Conservation (phyloP, 2,329 filamentous ascomycete species). For the Ascochyta viciae-villosae region DNA sequence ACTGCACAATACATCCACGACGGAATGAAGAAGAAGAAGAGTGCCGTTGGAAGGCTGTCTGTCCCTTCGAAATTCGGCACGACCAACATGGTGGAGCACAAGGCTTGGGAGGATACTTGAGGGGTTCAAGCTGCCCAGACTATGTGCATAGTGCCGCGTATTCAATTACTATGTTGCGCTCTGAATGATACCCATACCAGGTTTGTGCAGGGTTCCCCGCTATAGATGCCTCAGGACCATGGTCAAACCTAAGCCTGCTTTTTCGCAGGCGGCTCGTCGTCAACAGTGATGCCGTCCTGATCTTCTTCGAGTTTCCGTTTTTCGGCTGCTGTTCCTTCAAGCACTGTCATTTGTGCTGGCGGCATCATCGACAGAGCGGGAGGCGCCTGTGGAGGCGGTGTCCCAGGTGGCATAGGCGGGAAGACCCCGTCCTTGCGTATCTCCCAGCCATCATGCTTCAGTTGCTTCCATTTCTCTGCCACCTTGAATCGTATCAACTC, state of each 20-base stretch:
- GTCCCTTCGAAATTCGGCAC: not conserved
- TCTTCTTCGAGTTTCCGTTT: conserved; percentile 36
- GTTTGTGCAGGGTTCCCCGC: not conserved
- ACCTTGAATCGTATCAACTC: conserved; percentile 80
- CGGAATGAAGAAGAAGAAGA: not conserved
- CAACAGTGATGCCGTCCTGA: conserved; percentile 6
- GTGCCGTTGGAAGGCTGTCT: not conserved
- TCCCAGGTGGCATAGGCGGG: conserved; percentile 37
- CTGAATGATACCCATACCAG: not conserved
- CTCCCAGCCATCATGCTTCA: conserved; percentile 73
- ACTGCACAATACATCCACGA: not conserved
- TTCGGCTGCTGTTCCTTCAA: conserved; percentile 18
- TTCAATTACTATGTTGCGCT: not conserved
- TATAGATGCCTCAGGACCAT: not conserved
- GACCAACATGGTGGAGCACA: not conserved
- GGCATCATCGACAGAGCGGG: conserved; percentile 27
- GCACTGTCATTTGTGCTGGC: conserved; percentile 12
- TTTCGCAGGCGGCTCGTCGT: conserved; percentile 14
- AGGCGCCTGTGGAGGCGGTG: conserved; percentile 23
- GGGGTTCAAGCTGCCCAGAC: not conserved
- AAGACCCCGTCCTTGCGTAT: conserved; percentile 39
- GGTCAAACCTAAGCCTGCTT: conserved; percentile 5
- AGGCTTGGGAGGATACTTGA: not conserved
- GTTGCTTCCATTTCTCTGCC: conserved; percentile 70
- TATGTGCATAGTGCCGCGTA: not conserved